Percentiles rank a stretch among this genome's conserved stretches.
Conservation (phyloP, 2,329 filamentous ascomycete species). For the Pseudogymnoascus pannorum region DNA sequence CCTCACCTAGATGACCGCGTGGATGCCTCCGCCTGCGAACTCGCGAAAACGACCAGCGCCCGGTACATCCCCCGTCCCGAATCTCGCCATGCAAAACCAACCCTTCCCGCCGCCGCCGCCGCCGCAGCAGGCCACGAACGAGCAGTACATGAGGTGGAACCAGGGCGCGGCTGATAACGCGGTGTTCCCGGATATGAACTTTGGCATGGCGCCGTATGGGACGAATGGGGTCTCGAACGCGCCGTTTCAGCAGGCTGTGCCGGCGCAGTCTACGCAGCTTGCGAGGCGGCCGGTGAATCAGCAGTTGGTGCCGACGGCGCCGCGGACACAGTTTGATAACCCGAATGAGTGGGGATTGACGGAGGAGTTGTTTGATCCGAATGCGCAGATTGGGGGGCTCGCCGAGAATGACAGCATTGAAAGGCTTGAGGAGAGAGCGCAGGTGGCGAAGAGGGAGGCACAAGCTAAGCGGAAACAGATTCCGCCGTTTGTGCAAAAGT, state of each 20-base stretch:
- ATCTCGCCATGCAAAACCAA: constrained; percentile 44
- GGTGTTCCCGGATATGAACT: constrained; percentile 29
- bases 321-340: constrained; percentile 22
- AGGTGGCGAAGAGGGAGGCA: constrained; percentile 77
- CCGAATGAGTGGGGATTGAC: constrained; percentile 35
- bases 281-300: constrained; percentile 27
- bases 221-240: constrained; percentile 18
- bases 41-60: constrained; percentile 68
- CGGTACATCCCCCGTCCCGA: constrained; percentile 57
- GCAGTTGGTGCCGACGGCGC: constrained; percentile 25
- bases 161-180: constrained; percentile 28
- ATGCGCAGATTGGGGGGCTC: constrained; percentile 32
- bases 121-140: constrained; percentile 38
- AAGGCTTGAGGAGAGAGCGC: constrained; percentile 69
- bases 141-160: constrained; percentile 49
- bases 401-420: constrained; percentile 66
- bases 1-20: constrained; percentile 15
- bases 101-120: constrained; percentile 38
- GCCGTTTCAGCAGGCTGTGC: constrained; percentile 22
- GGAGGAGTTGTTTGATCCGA: constrained; percentile 26
- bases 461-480: constrained; percentile 91
- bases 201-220: constrained; percentile 23
- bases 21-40: constrained; percentile 36
- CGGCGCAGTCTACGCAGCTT: constrained; percentile 25
- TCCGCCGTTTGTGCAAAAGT: constrained; percentile 93